A percentile compares a stretch with the other conserved stretches of the same genome.
phyloP scores from a whole-genome alignment of 371 early-diverging fungal genomes.

The Mucor velutinosus region DNA sequence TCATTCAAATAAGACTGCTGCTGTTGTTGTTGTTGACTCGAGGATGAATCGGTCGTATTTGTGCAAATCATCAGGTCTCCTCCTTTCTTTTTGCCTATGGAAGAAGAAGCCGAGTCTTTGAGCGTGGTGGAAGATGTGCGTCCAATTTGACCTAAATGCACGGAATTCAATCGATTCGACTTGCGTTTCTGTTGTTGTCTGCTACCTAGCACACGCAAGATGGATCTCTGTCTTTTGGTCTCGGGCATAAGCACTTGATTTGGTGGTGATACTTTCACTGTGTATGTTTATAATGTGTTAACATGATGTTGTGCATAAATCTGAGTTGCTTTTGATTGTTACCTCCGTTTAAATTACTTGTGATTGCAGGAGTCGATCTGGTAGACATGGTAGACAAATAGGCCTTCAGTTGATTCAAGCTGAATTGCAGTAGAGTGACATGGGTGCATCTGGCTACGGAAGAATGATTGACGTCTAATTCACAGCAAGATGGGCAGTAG shows the following conservation, averaged over 20 bases:
- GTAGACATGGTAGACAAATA: not conserved
- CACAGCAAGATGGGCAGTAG: conserved; percentile 11
- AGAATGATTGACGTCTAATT: not conserved
- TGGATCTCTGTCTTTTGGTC: conserved; percentile 11
- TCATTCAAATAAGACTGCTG: not conserved
- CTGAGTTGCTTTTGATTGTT: not conserved
- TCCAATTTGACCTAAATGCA: conserved; percentile 15
- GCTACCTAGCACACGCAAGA: conserved; percentile 6
- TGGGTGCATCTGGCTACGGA: not conserved
- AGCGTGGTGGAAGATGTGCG: conserved; percentile 1
- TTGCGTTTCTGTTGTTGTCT: not conserved
- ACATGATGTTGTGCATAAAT: not conserved
- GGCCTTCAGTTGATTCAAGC: not conserved
- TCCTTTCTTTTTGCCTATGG: conserved; percentile 4
- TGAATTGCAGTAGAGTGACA: not conserved
- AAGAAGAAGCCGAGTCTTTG: not conserved
- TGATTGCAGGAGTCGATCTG: not conserved
- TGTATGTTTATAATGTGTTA: not conserved
- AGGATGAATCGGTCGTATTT: not conserved
- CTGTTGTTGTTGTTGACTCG: not conserved
- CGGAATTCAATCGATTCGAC: not conserved
- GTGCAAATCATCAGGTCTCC: not conserved
- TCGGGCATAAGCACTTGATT: conserved; percentile 8
- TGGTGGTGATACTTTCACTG: conserved; percentile 4
- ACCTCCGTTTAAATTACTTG: conserved; percentile 4